Evolutionary conservation across 257 asterid genomes (phyloP), one percentile per base, ranked within the genome.

Genomic region (Apocynum venetum): DNA sequence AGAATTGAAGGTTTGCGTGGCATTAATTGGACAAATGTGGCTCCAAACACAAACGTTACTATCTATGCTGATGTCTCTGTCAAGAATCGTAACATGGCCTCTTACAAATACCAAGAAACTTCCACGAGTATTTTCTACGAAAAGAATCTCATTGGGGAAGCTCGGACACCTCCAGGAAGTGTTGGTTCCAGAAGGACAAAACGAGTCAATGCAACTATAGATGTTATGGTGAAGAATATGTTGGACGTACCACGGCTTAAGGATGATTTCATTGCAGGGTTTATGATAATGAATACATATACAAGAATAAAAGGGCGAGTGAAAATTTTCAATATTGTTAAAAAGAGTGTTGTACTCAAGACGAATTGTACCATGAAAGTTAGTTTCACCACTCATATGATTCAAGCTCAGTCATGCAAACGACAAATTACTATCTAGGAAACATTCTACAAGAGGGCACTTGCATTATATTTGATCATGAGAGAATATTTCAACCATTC

Each of bases 1-100:
- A 53, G n/a, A 0, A 74, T 86, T 9, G 74, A 82, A 6, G 88
- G 88, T 15, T 69, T 83, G 8, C 82, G 76, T 20, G 41, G 44
- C 1, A 68, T 84, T 0, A 44, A 76, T 1, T 31, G 82, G 81
- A 80, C 41, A 17, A 56, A 57, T 17, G 69, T 77, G 5, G 60
- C 60, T 1, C 80, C 78, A 3, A 73, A 14, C 4, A 69, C 75
- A 9, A 86, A 84, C 49, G 3, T 86, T 4, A 78, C 81, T 0
- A 76, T 86, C 3, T 44, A 60, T 0, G 86, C 88, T 0, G 79
- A 80, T 44, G 81, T 86, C 0, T 79, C 84, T 0, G 69, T 86
- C 8, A 80, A 82, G 76, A 86, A 84, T 19, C 84, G 82, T 49
- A 84, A 86, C 12, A 69, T 80, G 2, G 88, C 85, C 0, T 82